Conservation (phyloP, 2,329 filamentous ascomycete genomes). For the Epichloe brachyelytri region DNA sequence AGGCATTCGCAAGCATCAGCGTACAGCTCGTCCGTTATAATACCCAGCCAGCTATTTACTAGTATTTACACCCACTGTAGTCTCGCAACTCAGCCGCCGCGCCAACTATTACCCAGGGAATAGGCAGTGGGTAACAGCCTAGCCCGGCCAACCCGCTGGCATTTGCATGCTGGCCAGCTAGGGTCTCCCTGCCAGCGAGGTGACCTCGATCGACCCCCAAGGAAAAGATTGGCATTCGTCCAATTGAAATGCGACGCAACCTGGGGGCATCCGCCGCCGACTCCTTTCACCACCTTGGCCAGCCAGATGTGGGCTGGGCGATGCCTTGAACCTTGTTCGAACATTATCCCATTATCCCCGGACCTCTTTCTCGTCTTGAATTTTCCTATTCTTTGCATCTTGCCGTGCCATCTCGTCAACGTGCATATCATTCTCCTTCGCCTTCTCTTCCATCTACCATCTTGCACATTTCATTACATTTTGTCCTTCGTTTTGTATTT, state of each 20-base stretch:
- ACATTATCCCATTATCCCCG: not conserved
- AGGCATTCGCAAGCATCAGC: not conserved
- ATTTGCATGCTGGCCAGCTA: not conserved
- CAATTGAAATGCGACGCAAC: not conserved
- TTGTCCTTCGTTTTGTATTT: not conserved
- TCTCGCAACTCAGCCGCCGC: no score
- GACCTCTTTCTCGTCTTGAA: not conserved
- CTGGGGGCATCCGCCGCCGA: not conserved
- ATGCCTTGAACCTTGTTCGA: not conserved
- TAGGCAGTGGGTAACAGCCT: no score
- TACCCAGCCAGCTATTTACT: no score
- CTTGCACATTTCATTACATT: not conserved
- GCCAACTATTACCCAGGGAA: no score
- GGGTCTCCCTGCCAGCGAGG: conserved; percentile 3
- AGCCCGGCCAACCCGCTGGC: conserved; percentile 7
- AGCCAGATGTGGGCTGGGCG: not conserved
- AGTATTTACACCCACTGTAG: no score
- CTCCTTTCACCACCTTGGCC: not conserved
- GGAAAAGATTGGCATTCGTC: conserved; percentile 2
- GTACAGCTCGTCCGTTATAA: not conserved
- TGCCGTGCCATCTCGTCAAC: not conserved
- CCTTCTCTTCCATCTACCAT: not conserved
- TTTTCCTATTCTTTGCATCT: not conserved
- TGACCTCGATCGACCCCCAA: not conserved
- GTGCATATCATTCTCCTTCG: not conserved